These are phyloP conservation scores for Paracoccidioides brasiliensis DNA, from an alignment of 2,329 filamentous ascomycete genomes.

Conservation along the genomic window DNA sequence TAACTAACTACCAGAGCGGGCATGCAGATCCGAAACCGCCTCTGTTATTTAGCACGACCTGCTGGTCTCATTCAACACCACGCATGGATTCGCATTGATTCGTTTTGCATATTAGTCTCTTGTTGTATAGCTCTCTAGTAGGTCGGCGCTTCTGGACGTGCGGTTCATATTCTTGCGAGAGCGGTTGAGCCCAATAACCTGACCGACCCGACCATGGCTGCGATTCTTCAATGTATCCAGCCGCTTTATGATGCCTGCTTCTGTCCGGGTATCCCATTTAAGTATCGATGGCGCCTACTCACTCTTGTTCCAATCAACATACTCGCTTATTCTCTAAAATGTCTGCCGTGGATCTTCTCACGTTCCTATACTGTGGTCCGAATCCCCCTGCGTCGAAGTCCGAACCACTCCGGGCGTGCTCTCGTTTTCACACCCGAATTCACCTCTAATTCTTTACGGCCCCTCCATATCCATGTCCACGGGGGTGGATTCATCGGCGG, in stretches of 20 bases:
- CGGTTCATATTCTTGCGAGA: too few relatives aligned
- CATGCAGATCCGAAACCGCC: too few relatives aligned
- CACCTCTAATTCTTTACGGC: constrained; percentile 14
- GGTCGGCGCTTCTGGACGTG: too few relatives aligned
- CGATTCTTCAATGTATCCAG: constrained; percentile 3
- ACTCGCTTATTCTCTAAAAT: constrained; percentile 27
- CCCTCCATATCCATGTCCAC: constrained; percentile 35
- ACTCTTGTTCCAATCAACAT: constrained; percentile 31
- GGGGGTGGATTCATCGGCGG: constrained; percentile 35
- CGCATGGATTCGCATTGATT: too few relatives aligned
- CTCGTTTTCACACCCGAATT: constrained; percentile 23
- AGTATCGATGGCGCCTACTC: constrained; percentile 33
- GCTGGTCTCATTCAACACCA: too few relatives aligned
- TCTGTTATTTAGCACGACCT: too few relatives aligned
- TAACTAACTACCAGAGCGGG: too few relatives aligned
- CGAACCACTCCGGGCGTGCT: constrained; percentile 17
- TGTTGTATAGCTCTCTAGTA: too few relatives aligned
- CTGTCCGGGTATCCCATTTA: constrained; percentile 24
- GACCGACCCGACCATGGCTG: background rate
- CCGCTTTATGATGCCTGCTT: constrained; percentile 23
- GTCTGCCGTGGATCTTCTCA: constrained; percentile 26
- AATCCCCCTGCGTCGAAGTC: constrained; percentile 18
- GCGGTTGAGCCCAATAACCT: too few relatives aligned
- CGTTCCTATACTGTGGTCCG: constrained; percentile 23
- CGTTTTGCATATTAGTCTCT: too few relatives aligned